Evolutionary conservation across 148 eudicot genomes (phyloP), one percentile per base, ranked within the genome.

Genomic region (Euryodendron excelsum): DNA sequence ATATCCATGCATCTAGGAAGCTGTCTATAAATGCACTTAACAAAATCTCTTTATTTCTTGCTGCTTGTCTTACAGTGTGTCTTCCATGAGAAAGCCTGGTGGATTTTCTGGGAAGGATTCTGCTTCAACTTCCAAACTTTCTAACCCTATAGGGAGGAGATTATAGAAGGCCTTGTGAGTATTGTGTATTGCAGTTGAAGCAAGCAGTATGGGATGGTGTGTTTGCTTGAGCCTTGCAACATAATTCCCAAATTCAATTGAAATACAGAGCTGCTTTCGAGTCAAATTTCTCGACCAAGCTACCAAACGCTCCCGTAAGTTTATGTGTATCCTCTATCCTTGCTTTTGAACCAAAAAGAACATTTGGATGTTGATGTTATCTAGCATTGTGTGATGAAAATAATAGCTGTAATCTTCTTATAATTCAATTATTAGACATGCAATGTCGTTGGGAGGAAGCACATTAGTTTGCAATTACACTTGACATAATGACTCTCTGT

Each of bases 111-210:
- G 78, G 61, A 79, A 47, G 2, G 73, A 66, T 79, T 65, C 80
- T 25, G 41, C 87, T 21, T 81, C 89, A 44, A 80, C 78, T 64
- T 71, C 86, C 73, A 83, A 68, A 75, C 45, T 44, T 52, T 25
- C 48, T 41, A 81, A 72, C 47, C 78, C 82, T 47, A 10, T 65
- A 28, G 52, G 62, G 60, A 78, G 81, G 65, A 78, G 71, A 82
- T 78, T 78, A 39, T 73, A 33, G 58, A 67, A 41, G 74, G 48
- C 65, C 48, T 50, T 37, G 70, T n/a, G 20, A 34, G 37, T 41
- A 14, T 17, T 41, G 25, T 14, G 20, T 1, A 27, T 28, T 36
- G 66, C 69, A 3, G 69, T 27, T 41, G 30, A 20, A 18, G 28
- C 33, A 23, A 13, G 52, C 48, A 58, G 23, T n/a, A 25, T 36